These are phyloP conservation scores for Aspergillus latus DNA, from an alignment of 2,329 filamentous ascomycete genomes.

Conservation along the genomic window DNA sequence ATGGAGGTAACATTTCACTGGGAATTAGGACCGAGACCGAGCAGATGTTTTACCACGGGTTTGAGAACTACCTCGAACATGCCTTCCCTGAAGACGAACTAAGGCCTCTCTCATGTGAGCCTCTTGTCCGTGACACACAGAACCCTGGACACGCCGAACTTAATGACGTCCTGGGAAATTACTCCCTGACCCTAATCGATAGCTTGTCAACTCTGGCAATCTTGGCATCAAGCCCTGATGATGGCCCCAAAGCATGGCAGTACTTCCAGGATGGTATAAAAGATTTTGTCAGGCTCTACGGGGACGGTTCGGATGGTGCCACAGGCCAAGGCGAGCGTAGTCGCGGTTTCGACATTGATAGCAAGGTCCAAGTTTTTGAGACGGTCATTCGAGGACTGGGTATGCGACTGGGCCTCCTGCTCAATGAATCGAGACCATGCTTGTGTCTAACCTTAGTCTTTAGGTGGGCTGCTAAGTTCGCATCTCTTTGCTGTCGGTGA, in stretches of 20 bases:
- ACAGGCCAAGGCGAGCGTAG: constrained; percentile 70
- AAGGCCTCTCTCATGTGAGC: constrained; percentile 78
- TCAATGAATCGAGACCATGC: neutral
- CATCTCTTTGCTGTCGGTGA: constrained; percentile 92
- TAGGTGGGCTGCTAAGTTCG: constrained; percentile 81
- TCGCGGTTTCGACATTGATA: constrained; percentile 88
- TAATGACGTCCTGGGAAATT: constrained; percentile 96
- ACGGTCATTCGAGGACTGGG: constrained; percentile 82
- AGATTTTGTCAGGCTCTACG: constrained; percentile 77
- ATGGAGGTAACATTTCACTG: neutral
- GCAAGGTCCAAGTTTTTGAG: constrained; percentile 98
- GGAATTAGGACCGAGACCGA: constrained; percentile 46
- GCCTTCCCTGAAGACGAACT: constrained; percentile 97
- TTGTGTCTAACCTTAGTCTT: constrained; percentile 9
- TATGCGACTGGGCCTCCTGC: constrained; percentile 21
- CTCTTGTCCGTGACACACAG: constrained; percentile 77
- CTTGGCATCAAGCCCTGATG: constrained; percentile 65
- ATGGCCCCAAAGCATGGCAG: constrained; percentile 61
- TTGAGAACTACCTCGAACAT: constrained; percentile 87
- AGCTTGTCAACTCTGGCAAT: constrained; percentile 93
- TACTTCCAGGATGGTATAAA: constrained; percentile 80
- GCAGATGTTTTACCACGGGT: constrained; percentile 95
- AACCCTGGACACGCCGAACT: constrained; percentile 80
- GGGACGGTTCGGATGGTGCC: constrained; percentile 72
- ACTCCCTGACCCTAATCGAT: constrained; percentile 92